These are phyloP conservation scores for Lentinula sp. DNA, from an alignment of 768 basidiomycete genomes.

Conservation along the genomic window DNA sequence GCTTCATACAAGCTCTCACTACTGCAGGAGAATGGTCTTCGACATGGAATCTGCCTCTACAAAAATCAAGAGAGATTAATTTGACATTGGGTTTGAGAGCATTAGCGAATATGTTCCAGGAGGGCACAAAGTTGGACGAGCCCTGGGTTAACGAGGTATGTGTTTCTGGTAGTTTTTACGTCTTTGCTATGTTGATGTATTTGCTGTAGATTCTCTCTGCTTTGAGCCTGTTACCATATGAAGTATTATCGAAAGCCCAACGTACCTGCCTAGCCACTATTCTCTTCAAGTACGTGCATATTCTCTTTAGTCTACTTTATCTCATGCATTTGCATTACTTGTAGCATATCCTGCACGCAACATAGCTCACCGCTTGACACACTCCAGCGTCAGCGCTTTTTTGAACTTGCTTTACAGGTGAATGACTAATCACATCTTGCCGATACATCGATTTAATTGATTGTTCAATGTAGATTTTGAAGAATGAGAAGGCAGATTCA, in stretches of 20 bases:
- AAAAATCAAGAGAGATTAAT: slow-evolving; percentile 81
- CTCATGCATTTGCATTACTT: slow-evolving; percentile 5
- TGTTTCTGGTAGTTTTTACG: neutral
- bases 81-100: slow-evolving; percentile 73
- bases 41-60: slow-evolving; percentile 47
- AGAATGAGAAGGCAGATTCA: slow-evolving; percentile 45
- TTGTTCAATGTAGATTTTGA: slow-evolving; percentile 14
- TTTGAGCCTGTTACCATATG: slow-evolving; percentile 45
- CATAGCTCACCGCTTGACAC: slow-evolving; percentile 36
- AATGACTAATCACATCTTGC: neutral
- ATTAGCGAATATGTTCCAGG: slow-evolving; percentile 74
- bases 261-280: slow-evolving; percentile 77
- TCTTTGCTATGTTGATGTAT: neutral
- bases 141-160: slow-evolving; percentile 49
- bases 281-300: slow-evolving; percentile 73
- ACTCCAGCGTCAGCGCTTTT: slow-evolving; percentile 32
- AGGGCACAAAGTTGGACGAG: slow-evolving; percentile 35
- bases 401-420: slow-evolving; percentile 15
- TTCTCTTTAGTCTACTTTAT: neutral
- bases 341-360: slow-evolving; percentile 61
- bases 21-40: slow-evolving; percentile 60
- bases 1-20: slow-evolving; percentile 59
- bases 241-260: slow-evolving; percentile 58
- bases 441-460: neutral
- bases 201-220: slow-evolving; percentile 49